Evolutionary conservation across 202 grass and related monocot species (phyloP).

Genomic region (Brachypodium distachyon): DNA sequence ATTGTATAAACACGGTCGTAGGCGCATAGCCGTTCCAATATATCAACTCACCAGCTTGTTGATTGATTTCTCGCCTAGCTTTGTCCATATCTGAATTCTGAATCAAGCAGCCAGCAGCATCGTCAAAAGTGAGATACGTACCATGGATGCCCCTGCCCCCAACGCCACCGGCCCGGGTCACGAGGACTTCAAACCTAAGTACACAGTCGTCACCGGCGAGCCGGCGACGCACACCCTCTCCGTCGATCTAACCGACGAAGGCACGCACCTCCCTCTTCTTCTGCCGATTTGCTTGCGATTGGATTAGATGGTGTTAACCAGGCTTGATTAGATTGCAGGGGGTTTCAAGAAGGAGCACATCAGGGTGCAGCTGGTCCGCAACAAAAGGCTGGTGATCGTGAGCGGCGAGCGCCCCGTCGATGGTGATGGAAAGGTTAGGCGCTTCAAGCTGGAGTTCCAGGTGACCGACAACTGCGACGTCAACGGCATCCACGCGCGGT

Average conservation of each 20-base stretch:
- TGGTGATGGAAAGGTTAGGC: constrained; percentile 53
- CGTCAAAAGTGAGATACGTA: neutral
- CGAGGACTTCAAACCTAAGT: constrained; percentile 47
- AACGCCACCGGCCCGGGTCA: constrained; percentile 16
- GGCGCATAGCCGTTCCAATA: neutral
- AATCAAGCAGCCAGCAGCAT: neutral
- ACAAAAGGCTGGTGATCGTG: constrained; percentile 39
- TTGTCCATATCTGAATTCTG: neutral
- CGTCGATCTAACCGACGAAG: constrained; percentile 34
- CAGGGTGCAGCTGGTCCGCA: constrained; percentile 40
- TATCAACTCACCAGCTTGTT: too few species aligned
- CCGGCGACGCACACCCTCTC: constrained; percentile 27
- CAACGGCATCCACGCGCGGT: constrained; percentile 45
- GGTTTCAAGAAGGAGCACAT: constrained; percentile 78
- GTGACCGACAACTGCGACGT: constrained; percentile 44
- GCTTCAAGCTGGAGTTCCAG: constrained; percentile 46
- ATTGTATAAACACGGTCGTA: neutral
- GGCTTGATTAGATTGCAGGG: too few species aligned
- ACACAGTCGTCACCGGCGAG: constrained; percentile 25
- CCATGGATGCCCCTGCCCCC: constrained; percentile 40
- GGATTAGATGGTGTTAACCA: too few species aligned
- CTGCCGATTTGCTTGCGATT: too few species aligned
- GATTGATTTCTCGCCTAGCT: neutral
- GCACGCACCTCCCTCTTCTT: neutral
- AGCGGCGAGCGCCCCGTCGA: constrained; percentile 40